A percentile compares a stretch with the other conserved stretches of the same genome.
Evolutionary conservation across 805 yeast genomes (phyloP).

Genomic region (Lipomyces sp.): DNA sequence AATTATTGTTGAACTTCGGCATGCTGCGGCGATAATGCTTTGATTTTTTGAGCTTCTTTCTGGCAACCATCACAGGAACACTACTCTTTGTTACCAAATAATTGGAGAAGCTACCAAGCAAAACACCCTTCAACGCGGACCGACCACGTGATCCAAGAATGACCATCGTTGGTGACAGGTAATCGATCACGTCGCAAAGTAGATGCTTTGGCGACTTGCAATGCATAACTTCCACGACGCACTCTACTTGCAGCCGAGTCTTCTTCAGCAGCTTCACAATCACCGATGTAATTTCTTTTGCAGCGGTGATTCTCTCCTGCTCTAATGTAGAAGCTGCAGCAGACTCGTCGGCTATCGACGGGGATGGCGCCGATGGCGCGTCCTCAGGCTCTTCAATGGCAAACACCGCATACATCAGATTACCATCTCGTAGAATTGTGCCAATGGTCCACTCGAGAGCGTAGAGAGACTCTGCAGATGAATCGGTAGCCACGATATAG

Average conservation of each 20-base stretch:
- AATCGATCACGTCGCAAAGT: slow-evolving; percentile 69
- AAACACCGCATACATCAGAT: slow-evolving; percentile 71
- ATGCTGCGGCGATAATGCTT: slow-evolving; percentile 55
- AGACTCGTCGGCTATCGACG: slow-evolving; percentile 9
- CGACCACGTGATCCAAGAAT: slow-evolving; percentile 78
- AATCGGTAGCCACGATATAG: slow-evolving; percentile 78
- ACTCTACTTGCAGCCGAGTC: slow-evolving; percentile 73
- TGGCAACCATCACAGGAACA: slow-evolving; percentile 82
- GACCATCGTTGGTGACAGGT: slow-evolving; percentile 72
- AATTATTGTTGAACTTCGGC: slow-evolving; percentile 50
- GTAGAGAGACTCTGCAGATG: slow-evolving; percentile 78
- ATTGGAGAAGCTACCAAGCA: slow-evolving; percentile 73
- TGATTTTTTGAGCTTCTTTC: slow-evolving; percentile 70
- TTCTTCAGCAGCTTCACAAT: slow-evolving; percentile 56
- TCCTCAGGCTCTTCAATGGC: slow-evolving; percentile 47
- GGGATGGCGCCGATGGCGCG: slow-evolving; percentile 2
- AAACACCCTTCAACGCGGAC: slow-evolving; percentile 71
- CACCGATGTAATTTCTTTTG: slow-evolving; percentile 50
- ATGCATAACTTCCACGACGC: slow-evolving; percentile 73
- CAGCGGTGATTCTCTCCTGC: slow-evolving; percentile 46
- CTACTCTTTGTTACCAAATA: slow-evolving; percentile 71
- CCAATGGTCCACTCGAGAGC: slow-evolving; percentile 91
- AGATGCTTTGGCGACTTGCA: slow-evolving; percentile 77
- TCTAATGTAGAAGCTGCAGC: slow-evolving; percentile 44
- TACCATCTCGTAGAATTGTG: slow-evolving; percentile 78